Conservation (phyloP, 345 rosid genomes). For the Lepidium africanum region DNA sequence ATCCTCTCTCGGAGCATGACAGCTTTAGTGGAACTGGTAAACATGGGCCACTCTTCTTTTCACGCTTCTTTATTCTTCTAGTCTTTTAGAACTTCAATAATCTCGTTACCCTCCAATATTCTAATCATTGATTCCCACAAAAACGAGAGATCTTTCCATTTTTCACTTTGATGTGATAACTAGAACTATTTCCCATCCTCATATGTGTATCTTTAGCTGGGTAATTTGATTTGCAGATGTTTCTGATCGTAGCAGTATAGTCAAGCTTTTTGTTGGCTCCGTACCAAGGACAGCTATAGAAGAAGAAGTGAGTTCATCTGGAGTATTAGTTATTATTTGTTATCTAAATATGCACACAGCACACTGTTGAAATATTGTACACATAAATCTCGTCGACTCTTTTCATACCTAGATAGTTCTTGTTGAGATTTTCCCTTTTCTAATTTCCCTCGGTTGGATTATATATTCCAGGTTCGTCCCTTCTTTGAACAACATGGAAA, state of each 20-base stretch:
- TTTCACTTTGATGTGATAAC: not conserved
- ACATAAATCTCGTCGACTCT: not conserved
- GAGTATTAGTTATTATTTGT: not conserved
- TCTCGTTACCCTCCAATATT: too few species aligned
- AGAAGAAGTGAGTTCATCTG: slow-evolving; percentile 62
- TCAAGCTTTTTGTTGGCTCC: slow-evolving; percentile 97
- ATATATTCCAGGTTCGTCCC: slow-evolving; percentile 60
- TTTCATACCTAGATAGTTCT: not conserved
- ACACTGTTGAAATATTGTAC: not conserved
- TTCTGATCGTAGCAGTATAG: slow-evolving; percentile 40
- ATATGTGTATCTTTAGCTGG: not conserved
- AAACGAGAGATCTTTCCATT: not conserved
- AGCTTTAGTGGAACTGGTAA: slow-evolving; percentile 39
- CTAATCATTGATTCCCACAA: too few species aligned
- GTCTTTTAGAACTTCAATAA: not conserved
- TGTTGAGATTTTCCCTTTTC: not conserved
- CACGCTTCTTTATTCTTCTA: not conserved
- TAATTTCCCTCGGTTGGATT: slow-evolving; percentile 10
- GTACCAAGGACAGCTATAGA: slow-evolving; percentile 84
- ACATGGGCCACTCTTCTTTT: not conserved
- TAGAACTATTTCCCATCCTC: not conserved
- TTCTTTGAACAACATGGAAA: slow-evolving; percentile 80
- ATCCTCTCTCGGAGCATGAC: slow-evolving; percentile 39
- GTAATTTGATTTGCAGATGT: slow-evolving; percentile 14
- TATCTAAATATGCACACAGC: not conserved